Evolutionary conservation across 805 yeast genomes (phyloP).

Genomic region (Candida koratica): DNA sequence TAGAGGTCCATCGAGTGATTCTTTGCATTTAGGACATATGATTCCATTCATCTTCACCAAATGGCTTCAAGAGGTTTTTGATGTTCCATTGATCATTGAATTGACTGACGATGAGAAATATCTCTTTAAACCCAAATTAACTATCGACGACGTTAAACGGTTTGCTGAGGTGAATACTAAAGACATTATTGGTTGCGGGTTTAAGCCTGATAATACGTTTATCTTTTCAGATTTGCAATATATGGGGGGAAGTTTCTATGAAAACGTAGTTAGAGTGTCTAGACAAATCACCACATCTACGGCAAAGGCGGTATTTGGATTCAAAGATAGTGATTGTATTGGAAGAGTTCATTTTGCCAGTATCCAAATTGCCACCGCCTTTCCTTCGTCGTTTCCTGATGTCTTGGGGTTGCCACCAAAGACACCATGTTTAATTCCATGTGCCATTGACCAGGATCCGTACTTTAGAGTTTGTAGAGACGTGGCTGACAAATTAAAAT

Average conservation of each 20-base stretch:
- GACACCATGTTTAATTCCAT: conserved; percentile 95
- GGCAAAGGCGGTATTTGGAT: conserved; percentile 95
- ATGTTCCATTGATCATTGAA: conserved; percentile 90
- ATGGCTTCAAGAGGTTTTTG: conserved; percentile 97
- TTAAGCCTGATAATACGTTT: conserved; percentile 90
- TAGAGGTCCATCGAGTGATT: conserved; percentile 91
- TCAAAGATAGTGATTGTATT: conserved; percentile 89
- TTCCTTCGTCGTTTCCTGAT: conserved; percentile 94
- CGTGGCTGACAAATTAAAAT: conserved; percentile 90
- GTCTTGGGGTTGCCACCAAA: conserved; percentile 81
- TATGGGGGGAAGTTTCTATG: conserved; percentile 93
- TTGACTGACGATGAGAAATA: conserved; percentile 97
- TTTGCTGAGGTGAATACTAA: conserved; percentile 82
- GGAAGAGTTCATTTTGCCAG: conserved; percentile 95
- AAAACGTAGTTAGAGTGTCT: conserved; percentile 86
- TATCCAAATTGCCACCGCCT: conserved; percentile 92
- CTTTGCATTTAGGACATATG: conserved; percentile 97
- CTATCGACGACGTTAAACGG: conserved; percentile 80
- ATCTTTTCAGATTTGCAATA: conserved; percentile 89
- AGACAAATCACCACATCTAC: conserved; percentile 96
- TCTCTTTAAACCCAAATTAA: conserved; percentile 84
- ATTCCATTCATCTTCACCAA: conserved; percentile 92
- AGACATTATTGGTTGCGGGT: conserved; percentile 92
- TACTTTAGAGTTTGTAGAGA: conserved; percentile 96
- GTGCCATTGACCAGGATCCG: conserved; percentile 99